A percentile compares a stretch with the other conserved stretches of the same genome.
Conservation (phyloP, 2,329 filamentous ascomycete genomes). For the Rhytidhysteron rufulum region DNA sequence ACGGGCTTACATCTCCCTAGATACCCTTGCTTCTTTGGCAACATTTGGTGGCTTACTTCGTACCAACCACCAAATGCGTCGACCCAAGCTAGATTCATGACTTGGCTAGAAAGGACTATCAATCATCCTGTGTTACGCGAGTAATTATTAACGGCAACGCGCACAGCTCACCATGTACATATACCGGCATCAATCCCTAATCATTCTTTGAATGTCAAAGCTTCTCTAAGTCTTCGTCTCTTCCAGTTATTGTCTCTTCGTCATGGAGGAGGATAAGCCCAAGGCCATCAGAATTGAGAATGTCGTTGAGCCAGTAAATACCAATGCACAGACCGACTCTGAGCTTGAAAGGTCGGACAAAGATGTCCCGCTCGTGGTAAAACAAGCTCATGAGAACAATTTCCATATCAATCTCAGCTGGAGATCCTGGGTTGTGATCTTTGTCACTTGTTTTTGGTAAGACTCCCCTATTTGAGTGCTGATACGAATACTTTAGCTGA, state of each 20-base stretch:
- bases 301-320: slow-evolving; percentile 1
- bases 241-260: neutral
- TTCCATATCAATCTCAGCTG: slow-evolving; percentile 41
- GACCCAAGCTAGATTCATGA: too few relatives aligned
- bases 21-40: too few relatives aligned
- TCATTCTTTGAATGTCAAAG: neutral
- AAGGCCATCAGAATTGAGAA: slow-evolving; percentile 1
- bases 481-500: slow-evolving; percentile 2
- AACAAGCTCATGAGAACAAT: slow-evolving; percentile 3
- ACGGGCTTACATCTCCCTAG: too few relatives aligned
- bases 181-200: neutral
- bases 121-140: too few relatives aligned
- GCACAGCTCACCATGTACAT: too few relatives aligned
- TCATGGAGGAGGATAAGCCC: slow-evolving; percentile 4
- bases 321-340: neutral
- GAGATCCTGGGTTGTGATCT: slow-evolving; percentile 52
- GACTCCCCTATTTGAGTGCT: neutral
- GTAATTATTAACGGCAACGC: too few relatives aligned
- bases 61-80: too few relatives aligned
- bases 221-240: neutral
- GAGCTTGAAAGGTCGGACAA: too few relatives aligned
- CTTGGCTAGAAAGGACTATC: too few relatives aligned
- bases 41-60: too few relatives aligned
- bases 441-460: slow-evolving; percentile 49
- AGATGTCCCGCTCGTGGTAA: slow-evolving; percentile 3